A percentile compares a stretch with the other conserved stretches of the same genome.
Evolutionary conservation across 148 eudicot genomes (phyloP).

Genomic region (Agrostemma githago): DNA sequence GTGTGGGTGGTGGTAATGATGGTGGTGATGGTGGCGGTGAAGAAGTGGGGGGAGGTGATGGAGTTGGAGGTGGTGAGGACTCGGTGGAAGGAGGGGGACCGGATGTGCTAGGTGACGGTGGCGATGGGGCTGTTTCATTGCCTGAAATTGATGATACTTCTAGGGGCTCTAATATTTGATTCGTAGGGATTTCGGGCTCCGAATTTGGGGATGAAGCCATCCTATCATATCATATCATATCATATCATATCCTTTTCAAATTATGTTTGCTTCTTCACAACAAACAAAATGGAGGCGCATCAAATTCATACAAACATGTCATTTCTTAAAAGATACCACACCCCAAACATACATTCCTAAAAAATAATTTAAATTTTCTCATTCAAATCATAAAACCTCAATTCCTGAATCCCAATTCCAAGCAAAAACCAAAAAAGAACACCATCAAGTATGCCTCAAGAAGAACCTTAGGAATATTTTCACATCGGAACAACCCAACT

Average conservation of each 20-base stretch:
- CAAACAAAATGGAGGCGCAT: conserved; percentile 28
- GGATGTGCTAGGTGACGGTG: neutral
- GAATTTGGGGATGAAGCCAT: conserved; percentile 62
- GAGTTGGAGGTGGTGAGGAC: conserved; percentile 31
- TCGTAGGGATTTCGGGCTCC: conserved; percentile 29
- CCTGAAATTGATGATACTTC: conserved; percentile 22
- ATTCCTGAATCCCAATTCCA: conserved; percentile 15
- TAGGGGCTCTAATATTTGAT: neutral
- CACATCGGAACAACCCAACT: conserved; percentile 10
- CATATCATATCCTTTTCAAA: neutral
- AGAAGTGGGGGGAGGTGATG: conserved; percentile 1
- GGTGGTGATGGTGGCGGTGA: conserved; percentile 15
- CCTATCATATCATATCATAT: neutral
- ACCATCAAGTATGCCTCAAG: conserved; percentile 20
- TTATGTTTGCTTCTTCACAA: conserved; percentile 14
- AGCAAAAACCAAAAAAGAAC: conserved; percentile 17
- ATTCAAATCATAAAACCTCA: conserved; percentile 8
- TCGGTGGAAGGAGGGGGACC: neutral
- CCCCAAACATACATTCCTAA: conserved; percentile 18
- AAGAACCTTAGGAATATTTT: conserved; percentile 19
- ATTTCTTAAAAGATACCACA: conserved; percentile 10
- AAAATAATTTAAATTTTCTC: conserved; percentile 5
- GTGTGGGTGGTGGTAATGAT: conserved; percentile 3
- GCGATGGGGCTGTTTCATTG: neutral
- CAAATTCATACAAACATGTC: conserved; percentile 28